phyloP scores from a whole-genome alignment of 352 stramenopile genomes.

The Phytophthora agathidicida region DNA sequence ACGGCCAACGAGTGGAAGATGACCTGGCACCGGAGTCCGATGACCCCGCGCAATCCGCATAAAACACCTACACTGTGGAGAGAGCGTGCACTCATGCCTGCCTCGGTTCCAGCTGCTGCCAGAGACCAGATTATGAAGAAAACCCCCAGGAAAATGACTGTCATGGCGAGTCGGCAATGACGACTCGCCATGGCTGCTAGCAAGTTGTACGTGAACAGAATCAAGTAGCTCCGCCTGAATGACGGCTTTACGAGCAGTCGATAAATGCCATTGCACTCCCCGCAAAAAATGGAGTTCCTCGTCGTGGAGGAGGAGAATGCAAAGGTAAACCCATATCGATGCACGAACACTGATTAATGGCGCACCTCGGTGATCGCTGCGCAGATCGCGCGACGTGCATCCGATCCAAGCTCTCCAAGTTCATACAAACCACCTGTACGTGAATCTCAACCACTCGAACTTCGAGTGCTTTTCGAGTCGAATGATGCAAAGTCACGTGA shows the following conservation, averaged over 20 bases:
- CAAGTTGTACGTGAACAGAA: no score
- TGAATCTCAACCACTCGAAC: no score
- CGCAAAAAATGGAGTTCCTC: no score
- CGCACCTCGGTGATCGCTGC: neutral
- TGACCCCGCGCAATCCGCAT: neutral
- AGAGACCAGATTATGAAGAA: constrained; percentile 11
- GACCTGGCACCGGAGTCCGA: neutral
- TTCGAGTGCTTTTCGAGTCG: neutral
- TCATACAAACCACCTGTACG: constrained; percentile 18
- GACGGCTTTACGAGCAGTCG: no score
- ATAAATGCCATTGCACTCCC: no score
- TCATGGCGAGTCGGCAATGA: no score
- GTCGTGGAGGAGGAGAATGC: no score
- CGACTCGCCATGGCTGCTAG: neutral
- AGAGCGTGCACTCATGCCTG: neutral
- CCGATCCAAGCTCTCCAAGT: constrained; percentile 12
- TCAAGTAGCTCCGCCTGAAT: no score
- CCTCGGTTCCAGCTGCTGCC: constrained; percentile 2
- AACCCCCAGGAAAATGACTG: no score
- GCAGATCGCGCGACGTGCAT: constrained; percentile 4
- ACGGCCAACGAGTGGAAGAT: constrained; percentile 1
- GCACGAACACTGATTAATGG: no score
- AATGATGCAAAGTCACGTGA: neutral
- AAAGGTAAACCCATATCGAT: no score
- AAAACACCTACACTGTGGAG: no score